Evolutionary conservation across 2,329 filamentous ascomycete genomes (phyloP), one percentile per base, ranked within the genome.

Genomic region (Mollisiaceae sp.): DNA sequence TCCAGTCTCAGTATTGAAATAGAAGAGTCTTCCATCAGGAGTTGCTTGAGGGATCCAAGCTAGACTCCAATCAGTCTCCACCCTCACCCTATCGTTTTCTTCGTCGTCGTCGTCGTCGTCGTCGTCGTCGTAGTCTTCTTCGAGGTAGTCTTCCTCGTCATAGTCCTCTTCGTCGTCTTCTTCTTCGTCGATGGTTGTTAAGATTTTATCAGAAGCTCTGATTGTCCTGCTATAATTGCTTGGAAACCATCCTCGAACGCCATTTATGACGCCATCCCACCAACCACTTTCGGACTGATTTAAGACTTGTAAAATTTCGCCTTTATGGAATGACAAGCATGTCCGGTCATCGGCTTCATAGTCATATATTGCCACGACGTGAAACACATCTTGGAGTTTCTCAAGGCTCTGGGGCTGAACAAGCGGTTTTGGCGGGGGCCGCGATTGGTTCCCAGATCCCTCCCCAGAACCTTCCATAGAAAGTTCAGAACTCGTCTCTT

Each of bases 21-120:
- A 99, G 79, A 96, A 99, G 27, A 99, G 80, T 64, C 94, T 87
- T 62, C 95, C 95, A 76, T 98, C 94, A 1, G 92, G 88, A 0
- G 95, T 99, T 15, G 94, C 95, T 81, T 99, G 95, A n/a, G 95
- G 95, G 71, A 99, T 97, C 95, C 95, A 99, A 77, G n/a, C n/a
- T n/a, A 97, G 99, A 70, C 96, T 94, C n/a, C n/a, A n/a, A n/a
- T n/a, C n/a, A n/a, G n/a, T n/a, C n/a, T n/a, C n/a, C n/a, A n/a
- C n/a, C n/a, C n/a, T n/a, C n/a, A n/a, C n/a, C n/a, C n/a, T n/a
- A n/a, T n/a, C n/a, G n/a, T n/a, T n/a, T n/a, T n/a, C n/a, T n/a
- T n/a, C n/a, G n/a, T n/a, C n/a, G n/a, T n/a, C n/a, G n/a, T n/a
- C n/a, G n/a, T n/a, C n/a, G n/a, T n/a, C n/a, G n/a, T n/a, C n/a